Base-by-base conservation (phyloP, 1,284 basidiomycete species). In the Ganoderma meredithae region DNA sequence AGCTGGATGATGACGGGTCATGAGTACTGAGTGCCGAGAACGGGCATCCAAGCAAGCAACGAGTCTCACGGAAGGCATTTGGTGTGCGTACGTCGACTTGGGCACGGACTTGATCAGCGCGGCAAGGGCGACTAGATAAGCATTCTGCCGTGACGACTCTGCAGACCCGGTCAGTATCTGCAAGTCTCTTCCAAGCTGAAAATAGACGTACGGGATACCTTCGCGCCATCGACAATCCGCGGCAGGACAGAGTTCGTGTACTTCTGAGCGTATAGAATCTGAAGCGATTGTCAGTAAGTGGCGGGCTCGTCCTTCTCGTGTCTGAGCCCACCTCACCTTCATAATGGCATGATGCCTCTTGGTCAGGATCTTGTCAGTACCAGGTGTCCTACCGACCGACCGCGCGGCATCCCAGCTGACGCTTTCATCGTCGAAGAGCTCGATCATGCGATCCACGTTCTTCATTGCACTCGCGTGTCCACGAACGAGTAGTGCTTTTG, bases 241-340 rank as follows among this genome's bases (percentile, higher is more conserved):
- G 96, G 95, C 15, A 99, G 82, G 8, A 96, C 82, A 31, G 81
- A 79, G 65, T 87, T 91, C 75, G 95, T 92, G 73, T 94, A 92
- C 79, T 91, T 94, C 78, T 99, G 97, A 41, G 91, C 89, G 79
- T 94, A 90, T 22, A 98, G 82, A 47, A 96, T 85, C 95, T 97
- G 68, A 12, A 55, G 55, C 39, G 40, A 49, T 5, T 13, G 39
- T 31, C n/a, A 59, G 61, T 31, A 60, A 36, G 10, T 8, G 10
- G 3, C 25, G 9, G 5, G 6, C 12, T 6, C 10, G 6, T 12
- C 22, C 39, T 27, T n/a, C 13, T 9, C 22, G 19, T 36, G 36
- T 36, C 36, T 7, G 2, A 0, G 3, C 17, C n/a, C 22, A 44
- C 27, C 3, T 41, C 67, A 95, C 96, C 84, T 90, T 92, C 44